Conservation (phyloP, 495 filamentous ascomycete genomes). For the Trichoderma gamsii region DNA sequence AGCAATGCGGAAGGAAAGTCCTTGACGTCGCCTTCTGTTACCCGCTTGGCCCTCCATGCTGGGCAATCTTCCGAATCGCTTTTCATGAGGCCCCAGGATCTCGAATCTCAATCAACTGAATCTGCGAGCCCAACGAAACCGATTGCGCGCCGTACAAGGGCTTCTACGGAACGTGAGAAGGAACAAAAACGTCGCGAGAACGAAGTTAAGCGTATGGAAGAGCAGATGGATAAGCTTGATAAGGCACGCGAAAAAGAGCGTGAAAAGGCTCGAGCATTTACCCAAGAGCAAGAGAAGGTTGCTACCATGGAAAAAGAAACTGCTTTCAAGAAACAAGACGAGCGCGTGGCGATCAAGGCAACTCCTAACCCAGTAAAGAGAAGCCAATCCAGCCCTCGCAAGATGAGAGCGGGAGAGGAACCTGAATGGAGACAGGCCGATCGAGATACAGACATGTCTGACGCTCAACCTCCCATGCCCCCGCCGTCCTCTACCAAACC, state of each 20-base stretch:
- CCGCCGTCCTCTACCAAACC: slow-evolving; percentile 52
- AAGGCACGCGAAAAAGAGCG: slow-evolving; percentile 50
- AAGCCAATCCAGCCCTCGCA: slow-evolving; percentile 37
- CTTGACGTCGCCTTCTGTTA: slow-evolving; percentile 39
- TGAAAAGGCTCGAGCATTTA: slow-evolving; percentile 55
- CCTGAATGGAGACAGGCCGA: slow-evolving; percentile 32
- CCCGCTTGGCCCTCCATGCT: slow-evolving; percentile 30
- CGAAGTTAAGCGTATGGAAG: slow-evolving; percentile 44
- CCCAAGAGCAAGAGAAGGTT: slow-evolving; percentile 56
- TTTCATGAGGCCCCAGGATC: slow-evolving; percentile 29
- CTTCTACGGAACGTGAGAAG: slow-evolving; percentile 64
- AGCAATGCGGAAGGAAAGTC: slow-evolving; percentile 71
- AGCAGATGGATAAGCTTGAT: slow-evolving; percentile 53
- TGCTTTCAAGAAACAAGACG: slow-evolving; percentile 38
- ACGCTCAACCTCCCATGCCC: slow-evolving; percentile 45
- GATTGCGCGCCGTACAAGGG: slow-evolving; percentile 59
- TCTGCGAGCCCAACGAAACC: slow-evolving; percentile 35
- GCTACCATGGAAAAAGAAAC: slow-evolving; percentile 44
- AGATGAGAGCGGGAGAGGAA: slow-evolving; percentile 45
- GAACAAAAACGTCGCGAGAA: slow-evolving; percentile 59
- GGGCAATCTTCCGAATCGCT: slow-evolving; percentile 36
- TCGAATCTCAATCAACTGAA: slow-evolving; percentile 24
- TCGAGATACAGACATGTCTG: slow-evolving; percentile 44
- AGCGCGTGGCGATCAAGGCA: slow-evolving; percentile 31
- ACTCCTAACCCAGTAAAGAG: slow-evolving; percentile 39